phyloP scores from a whole-genome alignment of 495 filamentous ascomycete genomes.

The Neurospora sublineolata region DNA sequence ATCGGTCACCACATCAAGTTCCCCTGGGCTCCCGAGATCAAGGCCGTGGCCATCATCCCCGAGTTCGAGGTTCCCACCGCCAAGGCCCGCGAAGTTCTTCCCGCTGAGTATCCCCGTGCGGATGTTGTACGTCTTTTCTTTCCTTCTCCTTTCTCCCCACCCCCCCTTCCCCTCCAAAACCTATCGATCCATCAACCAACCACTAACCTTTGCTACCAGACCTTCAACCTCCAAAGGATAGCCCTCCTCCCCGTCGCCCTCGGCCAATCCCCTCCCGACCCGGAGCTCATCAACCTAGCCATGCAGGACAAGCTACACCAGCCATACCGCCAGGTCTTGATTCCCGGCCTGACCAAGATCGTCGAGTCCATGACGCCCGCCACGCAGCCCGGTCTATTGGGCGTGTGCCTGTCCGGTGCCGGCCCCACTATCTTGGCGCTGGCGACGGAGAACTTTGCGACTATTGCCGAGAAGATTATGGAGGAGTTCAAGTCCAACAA shows the following conservation, averaged over 20 bases:
- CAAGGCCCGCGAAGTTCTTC: conserved; percentile 72
- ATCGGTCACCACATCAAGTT: conserved; percentile 94
- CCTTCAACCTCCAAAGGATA: conserved; percentile 89
- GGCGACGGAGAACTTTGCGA: conserved; percentile 74
- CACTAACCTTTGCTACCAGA: conserved; percentile 29
- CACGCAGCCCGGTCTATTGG: conserved; percentile 75
- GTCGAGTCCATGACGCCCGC: conserved; percentile 74
- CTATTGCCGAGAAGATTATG: conserved; percentile 71
- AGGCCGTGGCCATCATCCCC: conserved; percentile 87
- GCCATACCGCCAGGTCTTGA: conserved; percentile 77
- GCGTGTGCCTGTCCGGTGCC: conserved; percentile 86
- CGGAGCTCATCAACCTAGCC: conserved; percentile 83
- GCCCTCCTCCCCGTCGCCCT: conserved; percentile 78
- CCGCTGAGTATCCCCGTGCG: conserved; percentile 57
- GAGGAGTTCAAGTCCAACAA: conserved; percentile 43
- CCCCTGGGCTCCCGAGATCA: conserved; percentile 83
- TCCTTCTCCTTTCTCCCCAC: too few relatives aligned
- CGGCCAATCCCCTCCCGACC: conserved; percentile 78
- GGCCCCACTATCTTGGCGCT: conserved; percentile 90
- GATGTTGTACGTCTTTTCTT: conserved; percentile 53
- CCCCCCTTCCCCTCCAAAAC: neutral
- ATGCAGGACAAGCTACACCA: conserved; percentile 99
- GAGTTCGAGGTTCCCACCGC: conserved; percentile 88
- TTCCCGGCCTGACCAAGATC: conserved; percentile 85
- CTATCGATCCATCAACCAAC: neutral